Percentiles rank a stretch among this genome's conserved stretches.
phyloP scores from a whole-genome alignment of 2,329 filamentous ascomycete genomes.

The Hymenoscyphus infarciens region DNA sequence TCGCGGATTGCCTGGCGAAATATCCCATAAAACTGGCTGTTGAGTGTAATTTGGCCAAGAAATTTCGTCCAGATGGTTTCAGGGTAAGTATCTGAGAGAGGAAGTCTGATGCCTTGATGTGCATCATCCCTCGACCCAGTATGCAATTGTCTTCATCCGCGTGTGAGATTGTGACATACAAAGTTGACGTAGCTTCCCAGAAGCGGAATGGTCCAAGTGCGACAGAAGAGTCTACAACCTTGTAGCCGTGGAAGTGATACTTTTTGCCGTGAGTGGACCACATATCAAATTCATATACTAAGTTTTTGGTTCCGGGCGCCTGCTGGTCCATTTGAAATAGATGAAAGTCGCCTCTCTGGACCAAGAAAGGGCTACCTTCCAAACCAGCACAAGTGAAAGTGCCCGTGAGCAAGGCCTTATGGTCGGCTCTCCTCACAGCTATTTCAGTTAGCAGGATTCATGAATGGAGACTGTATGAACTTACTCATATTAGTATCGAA shows the following conservation, averaged over 20 bases:
- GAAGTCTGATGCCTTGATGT: conserved; percentile 52
- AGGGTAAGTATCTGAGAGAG: conserved; percentile 53
- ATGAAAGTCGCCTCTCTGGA: conserved; percentile 54
- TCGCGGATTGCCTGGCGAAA: conserved; percentile 52
- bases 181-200: conserved; percentile 59
- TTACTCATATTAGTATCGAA: conserved; percentile 48
- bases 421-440: conserved; percentile 45
- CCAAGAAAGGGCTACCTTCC: conserved; percentile 56
- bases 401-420: conserved; percentile 53
- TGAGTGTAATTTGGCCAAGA: conserved; percentile 44
- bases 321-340: conserved; percentile 52
- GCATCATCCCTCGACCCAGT: conserved; percentile 57
- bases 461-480: conserved; percentile 6
- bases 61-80: conserved; percentile 45
- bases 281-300: conserved; percentile 62
- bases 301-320: conserved; percentile 53
- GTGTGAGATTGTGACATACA: conserved; percentile 56
- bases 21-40: conserved; percentile 51
- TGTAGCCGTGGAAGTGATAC: conserved; percentile 59
- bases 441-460: conserved; percentile 8
- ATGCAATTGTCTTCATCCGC: conserved; percentile 33
- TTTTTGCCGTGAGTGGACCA: conserved; percentile 48
- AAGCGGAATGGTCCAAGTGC: conserved; percentile 54
- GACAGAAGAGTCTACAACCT: conserved; percentile 57
- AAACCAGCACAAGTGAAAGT: conserved; percentile 55